Conservation (phyloP, 169 alveolate species). For the Cyclospora cayetanensis region DNA sequence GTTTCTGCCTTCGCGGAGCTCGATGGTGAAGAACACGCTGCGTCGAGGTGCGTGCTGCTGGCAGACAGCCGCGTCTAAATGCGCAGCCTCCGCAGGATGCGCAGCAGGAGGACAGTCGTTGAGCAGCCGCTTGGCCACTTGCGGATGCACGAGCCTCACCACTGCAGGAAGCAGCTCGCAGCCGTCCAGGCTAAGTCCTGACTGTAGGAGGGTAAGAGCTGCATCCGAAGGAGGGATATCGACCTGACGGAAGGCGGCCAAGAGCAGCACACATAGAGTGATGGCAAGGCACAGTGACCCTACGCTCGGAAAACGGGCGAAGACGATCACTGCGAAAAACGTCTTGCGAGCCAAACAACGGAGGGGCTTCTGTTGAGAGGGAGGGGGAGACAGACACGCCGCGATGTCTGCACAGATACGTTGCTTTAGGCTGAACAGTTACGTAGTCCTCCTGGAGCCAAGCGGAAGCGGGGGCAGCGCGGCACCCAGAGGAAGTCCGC, state of each 20-base stretch:
- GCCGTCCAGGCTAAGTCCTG: constrained; percentile 54
- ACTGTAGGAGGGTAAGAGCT: neutral
- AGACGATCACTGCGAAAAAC: too few relatives aligned
- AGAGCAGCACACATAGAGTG: neutral
- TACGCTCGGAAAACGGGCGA: too few relatives aligned
- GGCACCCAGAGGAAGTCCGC: too few relatives aligned
- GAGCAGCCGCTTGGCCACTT: neutral
- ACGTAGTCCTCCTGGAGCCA: neutral
- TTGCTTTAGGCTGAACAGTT: neutral
- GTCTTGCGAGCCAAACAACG: too few relatives aligned
- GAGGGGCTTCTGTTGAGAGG: too few relatives aligned
- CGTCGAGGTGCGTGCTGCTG: neutral
- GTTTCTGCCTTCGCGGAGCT: neutral
- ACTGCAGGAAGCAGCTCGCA: constrained; percentile 19
- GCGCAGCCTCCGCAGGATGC: neutral
- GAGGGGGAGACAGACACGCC: neutral
- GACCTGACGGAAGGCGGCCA: neutral
- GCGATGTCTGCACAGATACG: neutral
- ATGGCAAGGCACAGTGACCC: neutral
- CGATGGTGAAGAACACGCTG: neutral
- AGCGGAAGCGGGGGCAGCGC: too few relatives aligned
- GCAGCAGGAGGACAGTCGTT: neutral
- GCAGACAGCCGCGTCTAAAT: neutral
- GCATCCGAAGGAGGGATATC: constrained; percentile 16
- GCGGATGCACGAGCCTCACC: neutral